Evolutionary conservation across 352 stramenopile species (phyloP), one percentile per base, ranked within the genome.

Genomic region (Globisporangium alternatum): DNA sequence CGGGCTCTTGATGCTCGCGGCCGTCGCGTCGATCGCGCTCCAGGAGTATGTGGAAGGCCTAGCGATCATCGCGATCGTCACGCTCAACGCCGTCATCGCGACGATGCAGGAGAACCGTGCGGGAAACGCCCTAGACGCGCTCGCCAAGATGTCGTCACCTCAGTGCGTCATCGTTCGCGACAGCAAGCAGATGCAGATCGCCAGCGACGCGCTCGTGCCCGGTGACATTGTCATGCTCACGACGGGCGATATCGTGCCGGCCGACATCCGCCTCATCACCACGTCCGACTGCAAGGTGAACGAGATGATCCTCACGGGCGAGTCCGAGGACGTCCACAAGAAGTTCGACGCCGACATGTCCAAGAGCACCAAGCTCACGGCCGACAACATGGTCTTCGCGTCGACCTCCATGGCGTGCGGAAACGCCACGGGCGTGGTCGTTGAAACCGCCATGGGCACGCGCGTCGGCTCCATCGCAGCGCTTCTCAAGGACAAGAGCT

Each of bases 231-330:
- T 97, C 30, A 69, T 85, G 22, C 80, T 97, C 2, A 70, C 77
- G 21, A 92, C 87, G 17, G 93, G 93, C 12, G 93, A 97, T 63
- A 89, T 96, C 56, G 84, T 98, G 25, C 88, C 90, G 0, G 76
- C 86, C 5, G 93, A 98, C 70, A 85, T 93, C 17, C 69, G 90
- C 2, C 72, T 98, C 7, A 65, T 93, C 13, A 72, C 84, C 39
- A 92, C 86, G 45, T 83, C 78, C 1, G 69, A 85, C 49, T 78
- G 77, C 44, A 81, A 88, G 55, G 76, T 97, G 12, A 95, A 98
- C 63, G 90, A 98, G 81, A 96, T 88, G 56, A 95, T 82, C 73
- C 81, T 97, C 28, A 98, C 90, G 41, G 84, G 92, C 52, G 89
- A 96, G 70, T 86, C 85, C 2, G 57, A 82, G 56, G 85, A 77